phyloP scores from a whole-genome alignment of 1,139 yeast genomes.

The Ogataea hybrid region DNA sequence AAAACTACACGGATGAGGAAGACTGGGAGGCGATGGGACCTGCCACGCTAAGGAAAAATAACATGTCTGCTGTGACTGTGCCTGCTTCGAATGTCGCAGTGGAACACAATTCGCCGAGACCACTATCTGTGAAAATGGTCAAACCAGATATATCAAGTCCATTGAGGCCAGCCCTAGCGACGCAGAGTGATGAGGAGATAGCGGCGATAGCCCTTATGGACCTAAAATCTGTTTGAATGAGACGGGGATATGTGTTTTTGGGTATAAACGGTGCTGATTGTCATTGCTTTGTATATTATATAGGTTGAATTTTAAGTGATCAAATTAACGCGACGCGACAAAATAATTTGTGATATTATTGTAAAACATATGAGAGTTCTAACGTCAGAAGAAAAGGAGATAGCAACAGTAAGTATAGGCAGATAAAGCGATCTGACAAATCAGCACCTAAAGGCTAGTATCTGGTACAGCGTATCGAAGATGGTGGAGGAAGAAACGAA shows the following conservation, averaged over 20 bases:
- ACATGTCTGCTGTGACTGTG: conserved; percentile 23
- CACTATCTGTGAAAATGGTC: conserved; percentile 13
- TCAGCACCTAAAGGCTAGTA: conserved; percentile 52
- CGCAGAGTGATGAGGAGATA: conserved; percentile 38
- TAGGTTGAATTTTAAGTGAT: not conserved
- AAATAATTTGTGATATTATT: conserved; percentile 1
- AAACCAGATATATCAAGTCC: conserved; percentile 17
- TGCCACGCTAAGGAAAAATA: conserved; percentile 46
- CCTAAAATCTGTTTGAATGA: conserved; percentile 39
- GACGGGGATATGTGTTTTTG: not conserved
- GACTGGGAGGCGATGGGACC: conserved; percentile 95
- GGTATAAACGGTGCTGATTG: not conserved
- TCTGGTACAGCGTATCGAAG: conserved; percentile 56
- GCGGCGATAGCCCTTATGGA: conserved; percentile 67
- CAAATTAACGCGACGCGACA: conserved; percentile 8
- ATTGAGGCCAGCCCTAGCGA: conserved; percentile 16
- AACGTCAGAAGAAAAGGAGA: conserved; percentile 29
- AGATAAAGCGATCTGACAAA: conserved; percentile 5
- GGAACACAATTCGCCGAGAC: conserved; percentile 11
- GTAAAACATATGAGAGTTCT: conserved; percentile 26
- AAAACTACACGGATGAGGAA: conserved; percentile 63
- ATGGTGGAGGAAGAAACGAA: conserved; percentile 48
- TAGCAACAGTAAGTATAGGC: conserved; percentile 28
- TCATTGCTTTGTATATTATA: conserved; percentile 3
- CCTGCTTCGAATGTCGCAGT: conserved; percentile 21